phyloP scores from a whole-genome alignment of 202 grass and related monocot genomes.

The Carex arenaria region DNA sequence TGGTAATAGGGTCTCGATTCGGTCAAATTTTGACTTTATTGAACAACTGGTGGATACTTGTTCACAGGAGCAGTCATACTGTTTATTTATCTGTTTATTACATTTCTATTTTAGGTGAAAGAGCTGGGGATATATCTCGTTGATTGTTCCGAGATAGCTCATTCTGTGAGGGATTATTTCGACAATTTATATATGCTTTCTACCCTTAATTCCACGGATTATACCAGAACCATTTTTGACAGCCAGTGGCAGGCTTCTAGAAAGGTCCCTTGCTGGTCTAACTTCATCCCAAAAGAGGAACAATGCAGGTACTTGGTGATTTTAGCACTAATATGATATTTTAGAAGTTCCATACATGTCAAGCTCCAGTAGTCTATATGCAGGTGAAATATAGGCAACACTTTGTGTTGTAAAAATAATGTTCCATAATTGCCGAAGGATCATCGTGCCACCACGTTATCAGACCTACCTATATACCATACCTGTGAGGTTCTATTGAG shows the following conservation, averaged over 20 bases:
- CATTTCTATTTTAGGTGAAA: slow-evolving; percentile 51
- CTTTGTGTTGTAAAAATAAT: not conserved
- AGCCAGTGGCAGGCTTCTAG: slow-evolving; percentile 71
- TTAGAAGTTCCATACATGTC: not conserved
- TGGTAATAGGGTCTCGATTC: not conserved
- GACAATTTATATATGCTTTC: slow-evolving; percentile 82
- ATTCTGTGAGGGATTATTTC: slow-evolving; percentile 53
- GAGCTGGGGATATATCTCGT: slow-evolving; percentile 83
- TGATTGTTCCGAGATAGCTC: slow-evolving; percentile 62
- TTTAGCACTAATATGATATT: not conserved
- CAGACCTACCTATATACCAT: not conserved
- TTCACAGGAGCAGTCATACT: not conserved
- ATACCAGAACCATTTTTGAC: slow-evolving; percentile 68
- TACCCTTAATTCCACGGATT: slow-evolving; percentile 52
- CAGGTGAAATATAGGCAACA: not conserved
- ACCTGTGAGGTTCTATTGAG: not conserved
- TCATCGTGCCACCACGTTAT: not conserved
- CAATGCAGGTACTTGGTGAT: slow-evolving; percentile 59
- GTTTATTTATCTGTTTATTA: slow-evolving; percentile 22
- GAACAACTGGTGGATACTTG: not conserved
- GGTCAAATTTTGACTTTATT: not conserved
- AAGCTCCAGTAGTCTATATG: not conserved
- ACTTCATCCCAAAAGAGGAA: slow-evolving; percentile 62
- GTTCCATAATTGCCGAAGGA: not conserved
- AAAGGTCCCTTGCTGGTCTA: slow-evolving; percentile 93